phyloP scores from a whole-genome alignment of 2,329 filamentous ascomycete species.

The Calonectria hawksworthii region DNA sequence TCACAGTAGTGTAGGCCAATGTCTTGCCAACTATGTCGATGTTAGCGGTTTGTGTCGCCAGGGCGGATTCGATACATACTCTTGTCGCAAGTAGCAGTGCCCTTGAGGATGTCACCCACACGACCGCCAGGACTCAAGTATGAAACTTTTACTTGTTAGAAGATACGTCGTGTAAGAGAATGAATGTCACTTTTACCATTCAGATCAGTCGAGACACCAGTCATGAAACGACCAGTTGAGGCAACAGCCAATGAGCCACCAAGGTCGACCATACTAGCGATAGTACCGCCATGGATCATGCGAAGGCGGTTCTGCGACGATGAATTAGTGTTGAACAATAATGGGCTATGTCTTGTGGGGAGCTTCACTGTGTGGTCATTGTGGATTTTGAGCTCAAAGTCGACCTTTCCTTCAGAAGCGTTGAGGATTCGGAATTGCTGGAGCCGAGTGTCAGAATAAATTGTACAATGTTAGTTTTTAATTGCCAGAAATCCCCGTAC shows the following conservation, averaged over 20 bases:
- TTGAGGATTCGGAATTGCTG: constrained; percentile 75
- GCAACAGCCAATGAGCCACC: constrained; percentile 76
- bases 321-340: background rate
- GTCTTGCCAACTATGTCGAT: constrained; percentile 70
- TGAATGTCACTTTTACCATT: constrained; percentile 60
- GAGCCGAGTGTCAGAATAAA: background rate
- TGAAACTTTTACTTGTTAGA: constrained; percentile 62
- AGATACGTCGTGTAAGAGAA: background rate
- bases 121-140: constrained; percentile 72
- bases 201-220: constrained; percentile 75
- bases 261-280: constrained; percentile 81
- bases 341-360: background rate
- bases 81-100: constrained; percentile 72
- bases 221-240: constrained; percentile 73
- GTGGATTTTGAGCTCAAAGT: constrained; percentile 82
- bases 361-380: constrained; percentile 78
- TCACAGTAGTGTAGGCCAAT: constrained; percentile 71
- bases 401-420: constrained; percentile 76
- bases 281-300: constrained; percentile 83
- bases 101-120: constrained; percentile 69
- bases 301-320: constrained; percentile 76
- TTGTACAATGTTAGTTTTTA: background rate
- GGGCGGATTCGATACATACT: constrained; percentile 57
- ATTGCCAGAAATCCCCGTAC: constrained; percentile 27
- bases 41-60: constrained; percentile 20